A percentile compares a stretch with the other conserved stretches of the same genome.
These are phyloP conservation scores for Platanthera guangdongensis DNA, from an alignment of 106 monocot species.

Conservation along the genomic window DNA sequence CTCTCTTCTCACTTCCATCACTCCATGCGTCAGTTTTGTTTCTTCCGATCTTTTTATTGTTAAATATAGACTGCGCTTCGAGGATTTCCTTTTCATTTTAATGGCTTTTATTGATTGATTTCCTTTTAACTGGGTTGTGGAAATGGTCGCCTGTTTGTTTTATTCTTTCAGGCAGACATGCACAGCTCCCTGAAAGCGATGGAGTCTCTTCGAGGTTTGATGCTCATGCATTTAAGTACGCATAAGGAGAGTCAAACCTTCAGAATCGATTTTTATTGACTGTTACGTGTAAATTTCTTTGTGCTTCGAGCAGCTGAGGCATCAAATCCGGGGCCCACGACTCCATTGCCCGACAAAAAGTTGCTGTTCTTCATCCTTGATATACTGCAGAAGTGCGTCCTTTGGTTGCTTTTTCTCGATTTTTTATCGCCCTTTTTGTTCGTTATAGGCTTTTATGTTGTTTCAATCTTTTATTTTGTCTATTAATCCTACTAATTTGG, in stretches of 20 bases:
- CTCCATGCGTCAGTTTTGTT: slow-evolving; percentile 5
- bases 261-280: background rate
- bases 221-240: slow-evolving; percentile 24
- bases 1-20: slow-evolving; percentile 1
- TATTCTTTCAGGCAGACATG: slow-evolving; percentile 40
- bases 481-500: slow-evolving; percentile 1
- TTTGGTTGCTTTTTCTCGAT: background rate
- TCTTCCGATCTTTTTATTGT: background rate
- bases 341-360: slow-evolving; percentile 88
- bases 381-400: slow-evolving; percentile 88
- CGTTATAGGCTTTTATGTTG: background rate
- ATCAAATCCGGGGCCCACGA: slow-evolving; percentile 56
- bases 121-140: slow-evolving; percentile 6
- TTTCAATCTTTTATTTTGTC: background rate
- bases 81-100: background rate
- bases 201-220: slow-evolving; percentile 45
- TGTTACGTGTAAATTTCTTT: slow-evolving; percentile 7
- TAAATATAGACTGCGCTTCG: background rate
- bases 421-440: background rate
- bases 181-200: slow-evolving; percentile 48
- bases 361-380: slow-evolving; percentile 96
- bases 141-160: slow-evolving; percentile 7
- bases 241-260: slow-evolving; percentile 4
- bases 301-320: slow-evolving; percentile 19
- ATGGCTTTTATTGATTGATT: background rate